phyloP scores from a whole-genome alignment of 148 eudicot species.

The Fallopia convolvulus region DNA sequence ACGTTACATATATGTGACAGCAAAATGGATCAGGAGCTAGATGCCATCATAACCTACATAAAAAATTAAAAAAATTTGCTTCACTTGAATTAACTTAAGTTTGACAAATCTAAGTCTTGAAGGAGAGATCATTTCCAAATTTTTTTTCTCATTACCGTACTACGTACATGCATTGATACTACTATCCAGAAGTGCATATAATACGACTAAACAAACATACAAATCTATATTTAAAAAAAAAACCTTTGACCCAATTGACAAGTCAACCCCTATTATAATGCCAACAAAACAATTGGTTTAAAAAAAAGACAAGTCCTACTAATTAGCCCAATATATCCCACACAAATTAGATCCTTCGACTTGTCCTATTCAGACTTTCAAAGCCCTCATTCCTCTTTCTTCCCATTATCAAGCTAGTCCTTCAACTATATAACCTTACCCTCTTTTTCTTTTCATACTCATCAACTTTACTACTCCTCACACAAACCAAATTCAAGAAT shows the following conservation, averaged over 20 bases:
- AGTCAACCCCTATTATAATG: conserved; percentile 5
- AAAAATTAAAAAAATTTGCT: no score
- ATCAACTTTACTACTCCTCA: neutral
- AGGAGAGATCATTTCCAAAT: neutral
- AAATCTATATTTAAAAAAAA: neutral
- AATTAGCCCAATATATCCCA: conserved; percentile 1
- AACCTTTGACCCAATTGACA: neutral
- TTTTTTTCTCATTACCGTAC: neutral
- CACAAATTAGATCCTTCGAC: conserved; percentile 3
- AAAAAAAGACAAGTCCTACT: neutral
- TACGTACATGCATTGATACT: neutral
- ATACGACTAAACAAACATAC: neutral
- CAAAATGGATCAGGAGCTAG: no score
- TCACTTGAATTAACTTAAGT: no score
- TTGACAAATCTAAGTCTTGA: neutral
- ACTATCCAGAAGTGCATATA: neutral
- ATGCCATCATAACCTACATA: no score
- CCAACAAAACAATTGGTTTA: neutral
- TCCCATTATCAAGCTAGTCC: neutral
- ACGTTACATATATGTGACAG: no score
- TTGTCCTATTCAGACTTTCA: conserved; percentile 9
- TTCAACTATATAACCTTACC: conserved; percentile 1
- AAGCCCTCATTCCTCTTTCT: neutral
- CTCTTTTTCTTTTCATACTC: neutral
- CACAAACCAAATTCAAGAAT: neutral